Evolutionary conservation across 306 rosid species (phyloP), one percentile per base, ranked within the genome.

Genomic region (Glycine soja): DNA sequence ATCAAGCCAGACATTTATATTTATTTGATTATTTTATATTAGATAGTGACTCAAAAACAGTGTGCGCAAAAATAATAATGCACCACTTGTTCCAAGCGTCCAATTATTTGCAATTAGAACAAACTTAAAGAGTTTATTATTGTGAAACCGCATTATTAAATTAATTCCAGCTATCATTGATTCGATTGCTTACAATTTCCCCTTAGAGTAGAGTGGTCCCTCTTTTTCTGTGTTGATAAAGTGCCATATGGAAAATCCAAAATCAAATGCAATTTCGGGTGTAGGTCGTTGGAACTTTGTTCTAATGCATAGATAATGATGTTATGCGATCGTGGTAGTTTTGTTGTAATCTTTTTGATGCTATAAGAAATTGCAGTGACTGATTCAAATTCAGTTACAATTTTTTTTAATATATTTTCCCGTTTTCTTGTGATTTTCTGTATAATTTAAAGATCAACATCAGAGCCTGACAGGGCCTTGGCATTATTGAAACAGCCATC

Each of bases 41-140:
- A 15, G 78, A 51, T 58, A 57, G 81, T 80, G 80, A 72, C 52
- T 52, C 5, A n/a, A 50, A 80, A 42, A 70, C 24, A 58, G 45
- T 61, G 38, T 34, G 43, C 11, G 42, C 7, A 32, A 63, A 72
- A 58, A 4, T 24, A 75, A 70, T 75, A 79, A 70, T 77, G 79
- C 74, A 75, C 81, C 76, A 82, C 62, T 82, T 46, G 54, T 84
- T 76, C 72, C 77, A 75, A 57, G 63, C 58, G 14, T 63, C 75
- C 76, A 80, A 82, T 88, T 63, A 85, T 82, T 66, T 70, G 48
- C 81, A 51, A 72, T 79, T 67, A 76, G 88, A 85, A 79, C 30
- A 80, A 79, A 53, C 66, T 18, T 42, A 10, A 79, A 66, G 7
- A 36, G 36, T 59, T 57, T 48, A 62, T 47, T 64, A 70, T 47